Percentiles rank a stretch among this genome's conserved stretches.
Conservation (phyloP, 352 stramenopile genomes). For the Pythium brachiatum region DNA sequence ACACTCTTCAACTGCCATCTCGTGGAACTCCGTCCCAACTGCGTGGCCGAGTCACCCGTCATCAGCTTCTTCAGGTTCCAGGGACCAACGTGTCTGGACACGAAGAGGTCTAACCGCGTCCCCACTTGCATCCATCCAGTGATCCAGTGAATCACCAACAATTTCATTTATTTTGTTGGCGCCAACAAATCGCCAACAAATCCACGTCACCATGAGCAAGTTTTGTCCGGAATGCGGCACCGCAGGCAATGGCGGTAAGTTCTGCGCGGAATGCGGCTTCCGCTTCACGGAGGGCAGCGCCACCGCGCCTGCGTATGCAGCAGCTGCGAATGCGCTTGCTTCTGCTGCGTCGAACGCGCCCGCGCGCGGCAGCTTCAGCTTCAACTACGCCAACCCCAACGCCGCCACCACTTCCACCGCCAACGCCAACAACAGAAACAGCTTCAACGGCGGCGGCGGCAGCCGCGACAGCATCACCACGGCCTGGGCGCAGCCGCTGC, state of each 20-base stretch:
- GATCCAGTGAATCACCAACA: background rate
- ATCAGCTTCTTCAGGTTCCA: background rate
- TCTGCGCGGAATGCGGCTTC: constrained; percentile 64
- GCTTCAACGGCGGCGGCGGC: background rate
- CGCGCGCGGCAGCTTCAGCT: background rate
- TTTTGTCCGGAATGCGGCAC: constrained; percentile 64
- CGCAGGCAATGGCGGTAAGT: constrained; percentile 46
- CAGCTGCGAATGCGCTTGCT: background rate
- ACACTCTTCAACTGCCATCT: constrained; percentile 2
- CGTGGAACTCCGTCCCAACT: background rate
- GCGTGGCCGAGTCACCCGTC: background rate
- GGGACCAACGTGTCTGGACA: background rate
- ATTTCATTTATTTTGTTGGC: background rate
- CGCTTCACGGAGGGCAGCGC: constrained; percentile 30
- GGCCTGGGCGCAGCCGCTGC: background rate
- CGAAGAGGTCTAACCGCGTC: background rate
- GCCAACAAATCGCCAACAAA: background rate
- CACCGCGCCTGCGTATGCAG: background rate
- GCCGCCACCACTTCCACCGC: background rate
- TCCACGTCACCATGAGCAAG: constrained; percentile 35
- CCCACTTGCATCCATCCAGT: background rate
- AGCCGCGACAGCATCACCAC: background rate
- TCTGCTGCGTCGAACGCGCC: background rate
- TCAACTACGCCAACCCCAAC: background rate
- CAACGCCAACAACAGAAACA: background rate